These are phyloP conservation scores for Xylariaceae sp. DNA, from an alignment of 2,329 filamentous ascomycete genomes.

Conservation along the genomic window DNA sequence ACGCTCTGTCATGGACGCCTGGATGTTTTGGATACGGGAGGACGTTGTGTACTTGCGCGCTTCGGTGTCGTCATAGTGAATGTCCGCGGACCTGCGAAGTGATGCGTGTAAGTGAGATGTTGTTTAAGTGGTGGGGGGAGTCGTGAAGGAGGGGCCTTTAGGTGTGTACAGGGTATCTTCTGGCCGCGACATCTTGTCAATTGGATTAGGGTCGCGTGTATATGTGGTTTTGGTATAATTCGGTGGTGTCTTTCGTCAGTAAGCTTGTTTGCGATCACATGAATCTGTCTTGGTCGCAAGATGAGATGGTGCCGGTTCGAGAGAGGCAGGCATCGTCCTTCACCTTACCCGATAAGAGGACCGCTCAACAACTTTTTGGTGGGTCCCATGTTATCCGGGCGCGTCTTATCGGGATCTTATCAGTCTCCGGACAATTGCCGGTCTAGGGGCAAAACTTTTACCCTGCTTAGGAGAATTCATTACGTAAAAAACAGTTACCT, in stretches of 20 bases:
- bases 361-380: constrained; percentile 25
- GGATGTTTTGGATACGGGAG: constrained; percentile 91
- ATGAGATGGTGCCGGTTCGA: background rate
- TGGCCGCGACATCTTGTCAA: constrained; percentile 78
- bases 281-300: background rate
- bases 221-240: background rate
- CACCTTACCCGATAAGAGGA: background rate
- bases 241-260: background rate
- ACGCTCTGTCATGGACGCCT: constrained; percentile 88
- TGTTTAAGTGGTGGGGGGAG: constrained; percentile 9
- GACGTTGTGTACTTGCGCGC: constrained; percentile 96
- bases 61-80: constrained; percentile 95
- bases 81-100: constrained; percentile 71
- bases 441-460: background rate
- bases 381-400: constrained; percentile 10
- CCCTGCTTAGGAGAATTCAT: too few relatives aligned
- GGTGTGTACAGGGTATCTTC: constrained; percentile 79
- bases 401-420: constrained; percentile 19
- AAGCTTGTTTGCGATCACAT: background rate
- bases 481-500: background rate
- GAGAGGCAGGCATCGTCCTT: background rate
- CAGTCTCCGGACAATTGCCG: constrained; percentile 19
- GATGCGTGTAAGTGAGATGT: constrained; percentile 24
- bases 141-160: constrained; percentile 19
- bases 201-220: background rate